Evolutionary conservation across 169 alveolate genomes (phyloP).

Genomic region (Fabrea salina): DNA sequence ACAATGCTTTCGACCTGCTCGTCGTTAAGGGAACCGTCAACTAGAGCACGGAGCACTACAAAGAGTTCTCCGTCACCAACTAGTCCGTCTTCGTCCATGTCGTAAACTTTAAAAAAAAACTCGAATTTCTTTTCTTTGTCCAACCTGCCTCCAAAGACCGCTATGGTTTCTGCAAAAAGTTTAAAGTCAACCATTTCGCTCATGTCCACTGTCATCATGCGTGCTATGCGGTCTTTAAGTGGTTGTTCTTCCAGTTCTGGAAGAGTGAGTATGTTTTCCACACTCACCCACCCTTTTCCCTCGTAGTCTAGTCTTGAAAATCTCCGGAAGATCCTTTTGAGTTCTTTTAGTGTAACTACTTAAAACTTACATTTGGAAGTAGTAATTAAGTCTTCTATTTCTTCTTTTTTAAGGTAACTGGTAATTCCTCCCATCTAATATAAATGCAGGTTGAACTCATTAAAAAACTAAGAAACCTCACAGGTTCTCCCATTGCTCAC

Average conservation of each 20-base stretch:
- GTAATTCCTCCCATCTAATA: conserved; percentile 6
- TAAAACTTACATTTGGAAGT: neutral
- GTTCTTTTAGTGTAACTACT: neutral
- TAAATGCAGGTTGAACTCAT: conserved; percentile 15
- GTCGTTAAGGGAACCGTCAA: neutral
- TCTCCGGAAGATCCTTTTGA: neutral
- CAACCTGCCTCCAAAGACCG: neutral
- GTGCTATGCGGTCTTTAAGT: neutral
- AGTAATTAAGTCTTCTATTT: neutral
- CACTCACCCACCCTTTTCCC: neutral
- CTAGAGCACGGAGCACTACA: neutral
- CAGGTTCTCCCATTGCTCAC: conserved; percentile 28
- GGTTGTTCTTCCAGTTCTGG: conserved; percentile 7
- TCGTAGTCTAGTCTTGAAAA: neutral
- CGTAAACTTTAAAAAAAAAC: conserved; percentile 12
- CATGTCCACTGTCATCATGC: conserved; percentile 21
- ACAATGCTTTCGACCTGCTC: conserved; percentile 3
- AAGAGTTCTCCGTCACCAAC: conserved; percentile 12
- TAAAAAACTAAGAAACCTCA: conserved; percentile 21
- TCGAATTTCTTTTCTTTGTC: neutral
- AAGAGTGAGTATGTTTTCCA: neutral
- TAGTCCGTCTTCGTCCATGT: conserved; percentile 14
- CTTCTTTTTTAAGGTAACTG: neutral
- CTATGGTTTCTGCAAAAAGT: conserved; percentile 10
- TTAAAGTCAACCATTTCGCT: conserved; percentile 17